These are phyloP conservation scores for Eucalyptus regnans DNA, from an alignment of 345 rosid species.

Conservation along the genomic window DNA sequence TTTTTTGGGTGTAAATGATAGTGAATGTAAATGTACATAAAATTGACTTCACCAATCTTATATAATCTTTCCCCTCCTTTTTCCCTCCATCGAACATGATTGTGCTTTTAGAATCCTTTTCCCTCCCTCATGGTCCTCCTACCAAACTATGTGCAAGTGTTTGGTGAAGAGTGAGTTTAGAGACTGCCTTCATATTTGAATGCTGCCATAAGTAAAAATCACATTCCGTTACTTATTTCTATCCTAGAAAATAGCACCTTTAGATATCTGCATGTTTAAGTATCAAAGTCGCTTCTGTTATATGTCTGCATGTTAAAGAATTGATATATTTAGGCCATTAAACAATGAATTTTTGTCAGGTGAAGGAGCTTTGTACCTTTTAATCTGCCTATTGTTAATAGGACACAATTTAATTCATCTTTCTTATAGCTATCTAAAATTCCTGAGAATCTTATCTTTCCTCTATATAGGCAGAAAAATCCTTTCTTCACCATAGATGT, in stretches of 20 bases:
- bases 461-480: neutral
- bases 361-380: neutral
- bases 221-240: neutral
- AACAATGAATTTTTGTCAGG: neutral
- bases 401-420: neutral
- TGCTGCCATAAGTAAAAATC: neutral
- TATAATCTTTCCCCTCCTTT: neutral
- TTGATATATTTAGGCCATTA: neutral
- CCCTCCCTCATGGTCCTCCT: neutral
- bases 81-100: neutral
- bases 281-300: neutral
- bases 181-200: neutral
- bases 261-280: neutral
- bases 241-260: neutral
- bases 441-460: neutral
- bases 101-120: neutral
- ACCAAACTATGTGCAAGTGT: neutral
- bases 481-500: neutral
- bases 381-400: neutral
- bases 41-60: neutral
- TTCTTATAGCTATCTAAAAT: neutral
- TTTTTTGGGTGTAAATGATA: neutral
- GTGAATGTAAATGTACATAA: neutral
- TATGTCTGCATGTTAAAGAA: neutral
- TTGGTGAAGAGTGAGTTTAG: neutral